Percentiles rank a stretch among this genome's conserved stretches.
Evolutionary conservation across 768 basidiomycete genomes (phyloP).

Genomic region (Symmetrospora coprosmae): DNA sequence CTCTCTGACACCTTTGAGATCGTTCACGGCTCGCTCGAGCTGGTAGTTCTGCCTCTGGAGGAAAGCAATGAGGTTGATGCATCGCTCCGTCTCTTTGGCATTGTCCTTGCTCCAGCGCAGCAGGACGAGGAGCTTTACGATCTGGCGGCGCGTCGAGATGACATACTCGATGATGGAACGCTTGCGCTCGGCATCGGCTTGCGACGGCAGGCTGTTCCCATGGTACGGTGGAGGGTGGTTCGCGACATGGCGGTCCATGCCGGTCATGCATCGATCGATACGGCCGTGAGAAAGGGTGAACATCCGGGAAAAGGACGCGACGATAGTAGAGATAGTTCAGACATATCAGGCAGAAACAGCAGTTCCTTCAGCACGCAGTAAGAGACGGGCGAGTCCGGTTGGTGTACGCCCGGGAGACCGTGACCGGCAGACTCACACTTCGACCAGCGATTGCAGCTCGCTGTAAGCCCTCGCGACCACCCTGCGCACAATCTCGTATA

Average conservation of each 20-base stretch:
- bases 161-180: slow-evolving; percentile 75
- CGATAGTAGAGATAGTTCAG: too few species aligned
- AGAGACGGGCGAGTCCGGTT: too few species aligned
- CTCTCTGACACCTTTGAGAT: slow-evolving; percentile 53
- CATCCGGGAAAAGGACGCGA: too few species aligned
- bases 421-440: slow-evolving; percentile 7
- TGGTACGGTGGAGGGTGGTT: too few species aligned
- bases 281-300: too few species aligned
- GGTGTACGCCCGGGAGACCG: too few species aligned
- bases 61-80: slow-evolving; percentile 72
- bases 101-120: slow-evolving; percentile 68
- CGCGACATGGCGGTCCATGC: too few species aligned
- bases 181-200: slow-evolving; percentile 48
- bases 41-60: slow-evolving; percentile 71
- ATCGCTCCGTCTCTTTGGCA: background rate
- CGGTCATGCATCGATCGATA: too few species aligned
- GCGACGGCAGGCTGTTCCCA: slow-evolving; percentile 26
- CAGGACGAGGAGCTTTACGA: slow-evolving; percentile 74
- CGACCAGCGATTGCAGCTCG: slow-evolving; percentile 15
- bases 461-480: slow-evolving; percentile 2
- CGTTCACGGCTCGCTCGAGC: slow-evolving; percentile 55
- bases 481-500: slow-evolving; percentile 8
- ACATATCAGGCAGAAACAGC: too few species aligned
- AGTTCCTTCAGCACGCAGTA: too few species aligned
- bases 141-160: slow-evolving; percentile 75